Conservation (phyloP, 148 eudicot species). For the Spergularia marina region DNA sequence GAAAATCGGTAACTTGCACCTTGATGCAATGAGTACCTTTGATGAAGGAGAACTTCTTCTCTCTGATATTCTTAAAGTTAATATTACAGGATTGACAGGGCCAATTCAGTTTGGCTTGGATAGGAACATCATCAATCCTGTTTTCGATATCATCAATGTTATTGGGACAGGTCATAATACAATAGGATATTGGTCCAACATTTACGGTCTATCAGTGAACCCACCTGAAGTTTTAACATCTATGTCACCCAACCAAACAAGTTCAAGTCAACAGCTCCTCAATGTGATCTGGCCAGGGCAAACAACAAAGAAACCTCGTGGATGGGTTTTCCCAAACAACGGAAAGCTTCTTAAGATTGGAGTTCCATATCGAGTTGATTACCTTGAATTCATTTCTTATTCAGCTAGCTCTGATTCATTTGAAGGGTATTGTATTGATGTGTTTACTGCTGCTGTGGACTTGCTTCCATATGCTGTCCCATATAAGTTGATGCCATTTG, state of each 20-base stretch:
- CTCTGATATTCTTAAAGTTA: slow-evolving; percentile 34
- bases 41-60: slow-evolving; percentile 57
- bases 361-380: slow-evolving; percentile 67
- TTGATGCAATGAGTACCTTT: slow-evolving; percentile 56
- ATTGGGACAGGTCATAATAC: slow-evolving; percentile 49
- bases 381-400: slow-evolving; percentile 43
- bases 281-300: slow-evolving; percentile 71
- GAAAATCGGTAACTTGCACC: slow-evolving; percentile 34
- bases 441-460: slow-evolving; percentile 60
- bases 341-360: slow-evolving; percentile 60
- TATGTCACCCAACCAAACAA: slow-evolving; percentile 37
- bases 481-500: slow-evolving; percentile 51
- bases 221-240: slow-evolving; percentile 52
- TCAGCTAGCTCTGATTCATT: slow-evolving; percentile 37
- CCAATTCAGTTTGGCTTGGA: slow-evolving; percentile 38
- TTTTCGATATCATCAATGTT: slow-evolving; percentile 70
- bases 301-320: slow-evolving; percentile 57
- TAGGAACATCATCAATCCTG: slow-evolving; percentile 42
- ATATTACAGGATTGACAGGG: slow-evolving; percentile 65
- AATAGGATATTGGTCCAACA: slow-evolving; percentile 77
- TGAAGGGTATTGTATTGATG: slow-evolving; percentile 70
- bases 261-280: slow-evolving; percentile 33
- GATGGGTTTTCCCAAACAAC: slow-evolving; percentile 71
- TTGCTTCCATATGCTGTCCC: slow-evolving; percentile 75
- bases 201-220: slow-evolving; percentile 54